phyloP scores from a whole-genome alignment of 495 filamentous ascomycete species.

The Bryoglossum gracile region DNA sequence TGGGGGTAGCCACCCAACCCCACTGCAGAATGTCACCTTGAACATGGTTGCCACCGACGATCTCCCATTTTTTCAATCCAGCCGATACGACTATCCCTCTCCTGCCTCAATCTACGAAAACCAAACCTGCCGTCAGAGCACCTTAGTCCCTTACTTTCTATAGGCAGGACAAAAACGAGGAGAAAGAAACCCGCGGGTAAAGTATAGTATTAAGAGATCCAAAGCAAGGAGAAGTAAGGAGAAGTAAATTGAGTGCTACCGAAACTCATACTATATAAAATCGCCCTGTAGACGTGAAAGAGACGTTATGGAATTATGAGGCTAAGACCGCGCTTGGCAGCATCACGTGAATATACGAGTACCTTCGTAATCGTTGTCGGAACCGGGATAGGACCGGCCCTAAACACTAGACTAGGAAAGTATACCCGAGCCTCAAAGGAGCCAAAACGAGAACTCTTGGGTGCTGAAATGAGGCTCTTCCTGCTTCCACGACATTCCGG shows the following conservation, averaged over 20 bases:
- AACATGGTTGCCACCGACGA: background rate
- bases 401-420: background rate
- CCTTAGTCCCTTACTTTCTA: background rate
- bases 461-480: background rate
- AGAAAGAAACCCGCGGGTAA: background rate
- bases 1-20: too few species aligned
- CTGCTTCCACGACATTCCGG: too few species aligned
- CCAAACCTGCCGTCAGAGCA: background rate
- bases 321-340: background rate
- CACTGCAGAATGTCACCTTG: background rate
- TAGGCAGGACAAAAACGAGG: background rate
- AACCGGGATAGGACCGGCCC: background rate
- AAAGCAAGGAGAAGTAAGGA: background rate
- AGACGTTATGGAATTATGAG: background rate
- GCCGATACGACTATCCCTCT: background rate
- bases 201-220: background rate
- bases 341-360: background rate
- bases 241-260: background rate
- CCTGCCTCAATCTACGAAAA: background rate
- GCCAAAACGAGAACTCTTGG: slow-evolving; percentile 22
- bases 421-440: background rate
- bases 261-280: background rate
- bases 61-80: background rate
- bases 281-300: background rate
- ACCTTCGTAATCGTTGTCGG: background rate